Evolutionary conservation across 75 land plant species (phyloP), one percentile per base, ranked within the genome.

Genomic region (Pseudotsuga menziesii): DNA sequence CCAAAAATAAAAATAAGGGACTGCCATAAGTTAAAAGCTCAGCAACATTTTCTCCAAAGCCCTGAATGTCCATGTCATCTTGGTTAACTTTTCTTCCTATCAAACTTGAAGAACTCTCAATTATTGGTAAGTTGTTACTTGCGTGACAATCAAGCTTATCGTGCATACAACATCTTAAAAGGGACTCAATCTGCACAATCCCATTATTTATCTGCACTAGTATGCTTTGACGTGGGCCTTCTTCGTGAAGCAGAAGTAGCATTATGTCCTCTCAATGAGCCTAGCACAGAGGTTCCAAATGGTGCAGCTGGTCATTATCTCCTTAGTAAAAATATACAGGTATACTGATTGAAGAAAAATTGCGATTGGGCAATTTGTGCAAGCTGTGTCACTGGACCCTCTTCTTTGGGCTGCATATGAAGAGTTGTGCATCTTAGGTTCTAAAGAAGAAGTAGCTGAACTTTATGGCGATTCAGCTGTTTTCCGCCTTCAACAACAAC

Each of bases 361-460:
- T 77, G 95, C 99, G 3, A 81, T 97, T 64, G 83, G 79, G 72
- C 95, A 94, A 77, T 97, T 92, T 75, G 83, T 85, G 75, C 93
- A 91, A 76, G 97, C 99, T 39, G 82, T 94, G 60, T 85, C 89
- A 13, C 23, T 94, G 59, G 98, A 97, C 76, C 98, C 97, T 27
- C 93, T 97, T 78, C 67, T 94, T 19, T 97, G 99, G 99, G 85
- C 90, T 76, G 99, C 99, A 60, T 97, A 91, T 84, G 99, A 97
- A 80, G 98, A 94, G 76, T 76, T 96, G 32, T 96, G 98, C 74
- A 23, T 82, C 7, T 82, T 97, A 83, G 98, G 98, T 93, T n/a
- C n/a, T n/a, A n/a, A n/a, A n/a, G n/a, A n/a, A n/a, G n/a, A n/a
- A n/a, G n/a, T n/a, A n/a, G n/a, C n/a, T n/a, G n/a, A n/a, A n/a